phyloP scores from a whole-genome alignment of 805 yeast species.

The Hanseniaspora jakobsenii region DNA sequence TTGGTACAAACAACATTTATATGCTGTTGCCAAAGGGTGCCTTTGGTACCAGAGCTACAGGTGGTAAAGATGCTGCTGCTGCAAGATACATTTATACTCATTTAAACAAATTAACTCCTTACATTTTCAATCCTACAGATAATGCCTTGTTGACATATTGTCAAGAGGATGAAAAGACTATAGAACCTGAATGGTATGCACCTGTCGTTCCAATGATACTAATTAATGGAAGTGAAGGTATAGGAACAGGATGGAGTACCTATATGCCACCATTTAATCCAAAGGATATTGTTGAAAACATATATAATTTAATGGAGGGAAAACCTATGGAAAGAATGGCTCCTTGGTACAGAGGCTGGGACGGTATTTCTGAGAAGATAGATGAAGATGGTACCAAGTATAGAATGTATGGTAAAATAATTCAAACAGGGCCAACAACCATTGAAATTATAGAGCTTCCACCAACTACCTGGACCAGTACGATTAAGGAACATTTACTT shows the following conservation, averaged over 20 bases:
- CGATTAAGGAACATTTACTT: constrained; percentile 72
- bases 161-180: constrained; percentile 85
- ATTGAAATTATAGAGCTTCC: constrained; percentile 89
- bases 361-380: constrained; percentile 58
- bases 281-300: constrained; percentile 59
- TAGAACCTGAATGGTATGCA: constrained; percentile 90
- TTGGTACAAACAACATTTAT: constrained; percentile 84
- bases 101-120: constrained; percentile 60
- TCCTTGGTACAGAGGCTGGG: constrained; percentile 97
- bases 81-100: constrained; percentile 92
- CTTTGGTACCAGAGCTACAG: constrained; percentile 89
- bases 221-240: constrained; percentile 94
- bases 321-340: constrained; percentile 59
- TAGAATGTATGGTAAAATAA: constrained; percentile 67
- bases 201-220: constrained; percentile 93
- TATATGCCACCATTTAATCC: constrained; percentile 87
- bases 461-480: constrained; percentile 81
- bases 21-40: constrained; percentile 82
- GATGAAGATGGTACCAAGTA: constrained; percentile 53
- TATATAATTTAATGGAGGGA: constrained; percentile 59
- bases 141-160: constrained; percentile 64
- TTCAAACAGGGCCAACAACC: constrained; percentile 65
- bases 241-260: constrained; percentile 98
- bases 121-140: constrained; percentile 67
- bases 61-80: constrained; percentile 98